Base-by-base conservation (phyloP, 2,329 filamentous ascomycete species). In the Colletotrichum endophyticum region DNA sequence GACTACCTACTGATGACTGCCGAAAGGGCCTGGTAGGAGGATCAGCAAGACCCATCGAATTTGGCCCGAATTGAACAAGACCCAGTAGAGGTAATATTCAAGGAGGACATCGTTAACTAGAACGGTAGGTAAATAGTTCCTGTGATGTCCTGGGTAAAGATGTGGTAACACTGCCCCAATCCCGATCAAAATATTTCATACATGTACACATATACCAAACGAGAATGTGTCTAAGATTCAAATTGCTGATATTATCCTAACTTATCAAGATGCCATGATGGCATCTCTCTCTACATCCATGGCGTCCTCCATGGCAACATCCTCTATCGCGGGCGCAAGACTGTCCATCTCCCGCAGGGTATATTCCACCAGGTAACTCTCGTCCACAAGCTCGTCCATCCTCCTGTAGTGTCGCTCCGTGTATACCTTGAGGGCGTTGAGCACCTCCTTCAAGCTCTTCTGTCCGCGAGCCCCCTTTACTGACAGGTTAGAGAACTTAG, bases 301-400 rank as follows among this genome's bases (percentile, higher is more conserved):
- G 59, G 80, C 69, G 66, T 85, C 81, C 72, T 81, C 83, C 82
- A 85, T 83, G 66, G 80, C 63, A 22, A 78, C 78, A 70, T 83
- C 82, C 12, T 82, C 84, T 70, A 86, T 77, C 61, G 85, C 80
- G 9, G 90, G 89, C 56, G 88, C 88, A 77, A 94, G 89, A 83
- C 90, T 94, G 82, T 98, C 96, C 96, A 99, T 99, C 87, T 98
- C 95, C 81, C 93, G 91, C 78, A 99, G 88, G 78, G 96, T 98
- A 90, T 98, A 99, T 85, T 98, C 95, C 56, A 99, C 91, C 81
- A 99, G 86, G 85, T 96, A 99, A 82, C 96, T 98, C 87, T 99
- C 97, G 83, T 99, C 96, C 56, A 96, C 92, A 80, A 98, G 87
- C 82, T 98, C 96, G 83, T 98, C 96, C 80, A 97, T 91, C 71